Percentiles rank a stretch among this genome's conserved stretches.
Evolutionary conservation across 768 basidiomycete species (phyloP).

Genomic region (Mycena albidolilacea): DNA sequence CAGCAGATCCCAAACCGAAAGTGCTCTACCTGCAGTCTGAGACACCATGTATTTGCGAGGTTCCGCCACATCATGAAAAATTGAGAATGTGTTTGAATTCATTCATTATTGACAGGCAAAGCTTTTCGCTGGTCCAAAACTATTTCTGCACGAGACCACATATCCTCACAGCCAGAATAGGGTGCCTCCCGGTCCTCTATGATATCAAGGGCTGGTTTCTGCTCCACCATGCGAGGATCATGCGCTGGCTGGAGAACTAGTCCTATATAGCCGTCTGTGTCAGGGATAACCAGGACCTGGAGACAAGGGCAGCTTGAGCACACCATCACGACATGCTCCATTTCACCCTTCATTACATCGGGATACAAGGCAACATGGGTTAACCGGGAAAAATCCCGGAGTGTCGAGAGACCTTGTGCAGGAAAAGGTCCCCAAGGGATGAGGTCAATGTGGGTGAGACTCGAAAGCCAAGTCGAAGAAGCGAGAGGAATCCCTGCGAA

Average conservation of each 20-base stretch:
- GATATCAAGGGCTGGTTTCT: not conserved
- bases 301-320: constrained; percentile 9
- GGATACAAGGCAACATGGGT: constrained; percentile 7
- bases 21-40: no score
- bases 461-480: not conserved
- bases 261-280: not conserved
- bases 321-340: not conserved
- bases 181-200: not conserved
- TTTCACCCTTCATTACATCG: no score
- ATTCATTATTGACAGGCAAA: no score
- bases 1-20: no score
- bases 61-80: no score
- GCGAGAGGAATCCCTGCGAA: not conserved
- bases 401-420: not conserved
- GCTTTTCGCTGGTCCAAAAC: no score
- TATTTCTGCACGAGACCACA: constrained; percentile 24
- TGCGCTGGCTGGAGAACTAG: not conserved
- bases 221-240: not conserved
- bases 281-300: not conserved
- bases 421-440: not conserved
- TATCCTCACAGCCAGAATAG: not conserved
- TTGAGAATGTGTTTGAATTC: no score
- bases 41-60: no score
- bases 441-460: constrained; percentile 2
- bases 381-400: not conserved